Base-by-base conservation (phyloP, 441 rosid genomes). In the Jatropha multifida region DNA sequence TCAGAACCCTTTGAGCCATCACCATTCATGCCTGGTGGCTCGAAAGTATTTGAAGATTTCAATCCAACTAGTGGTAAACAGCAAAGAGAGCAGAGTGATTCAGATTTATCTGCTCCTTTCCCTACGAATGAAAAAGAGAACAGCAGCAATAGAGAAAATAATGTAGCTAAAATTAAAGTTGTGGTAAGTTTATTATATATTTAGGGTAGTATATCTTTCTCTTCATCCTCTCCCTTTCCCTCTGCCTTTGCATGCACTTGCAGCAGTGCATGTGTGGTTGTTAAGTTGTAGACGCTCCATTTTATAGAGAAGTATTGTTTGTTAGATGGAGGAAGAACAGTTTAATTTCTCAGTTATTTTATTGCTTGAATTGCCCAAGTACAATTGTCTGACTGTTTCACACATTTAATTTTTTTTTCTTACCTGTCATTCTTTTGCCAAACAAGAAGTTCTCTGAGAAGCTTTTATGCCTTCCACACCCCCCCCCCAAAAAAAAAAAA, bases 1-100 rank as follows among this genome's bases (percentile, higher is more conserved):
- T 85, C 96, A 58, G 99, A 91, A 80, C 94, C 99, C 76, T 93
- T 96, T 82, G 96, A 96, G 86, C 92, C 93, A 80, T 92, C 97
- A 3, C 97, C 97, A 18, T 89, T 92, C 83, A 79, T 92, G 86
- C 90, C 96, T 68, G 88, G 86, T 83, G 86, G 83, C 76, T 82
- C 87, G 48, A 86, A 87, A 82, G 92, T 84, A 69, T 85, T 87
- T 77, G 97, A 92, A 82, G 98, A 91, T 58, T 87, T 89, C 73
- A 85, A 78, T 81, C 73, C 81, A 82, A 83, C 86, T 49, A 77
- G 79, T 73, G 79, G 78, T 69, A 68, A 74, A 80, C 90, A 84
- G 69, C 91, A 83, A 79, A 81, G 78, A 73, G 90, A 81, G 65
- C 94, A 83, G 72, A 79, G 66, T 68, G 96, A 90, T 83, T 80